Evolutionary conservation across 2,329 filamentous ascomycete genomes (phyloP).

Genomic region (Botrytis tulipae): DNA sequence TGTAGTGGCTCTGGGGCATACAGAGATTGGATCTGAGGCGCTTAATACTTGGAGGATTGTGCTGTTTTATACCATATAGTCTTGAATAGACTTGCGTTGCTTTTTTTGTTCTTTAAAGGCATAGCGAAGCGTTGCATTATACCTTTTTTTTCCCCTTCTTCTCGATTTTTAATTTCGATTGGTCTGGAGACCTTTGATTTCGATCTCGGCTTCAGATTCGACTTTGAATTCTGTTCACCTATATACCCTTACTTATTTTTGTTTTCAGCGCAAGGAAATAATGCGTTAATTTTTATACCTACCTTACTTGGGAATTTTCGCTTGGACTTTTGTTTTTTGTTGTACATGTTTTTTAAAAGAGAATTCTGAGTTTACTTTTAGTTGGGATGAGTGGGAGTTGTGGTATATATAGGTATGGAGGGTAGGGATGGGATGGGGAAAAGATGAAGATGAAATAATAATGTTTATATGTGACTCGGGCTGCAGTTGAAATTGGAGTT

Average conservation of each 20-base stretch:
- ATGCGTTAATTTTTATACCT: not conserved
- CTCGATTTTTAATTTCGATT: not conserved
- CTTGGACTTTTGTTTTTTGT: too few species aligned
- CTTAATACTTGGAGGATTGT: not conserved
- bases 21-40: not conserved
- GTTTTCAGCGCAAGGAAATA: not conserved
- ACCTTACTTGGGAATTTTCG: too few species aligned
- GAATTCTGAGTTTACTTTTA: too few species aligned
- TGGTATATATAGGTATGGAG: not conserved
- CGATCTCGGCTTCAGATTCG: not conserved
- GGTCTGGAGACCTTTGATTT: not conserved
- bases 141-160: not conserved
- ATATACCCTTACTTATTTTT: not conserved
- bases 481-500: not conserved
- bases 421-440: not conserved
- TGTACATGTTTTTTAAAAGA: too few species aligned
- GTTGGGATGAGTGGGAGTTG: not conserved
- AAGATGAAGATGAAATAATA: not conserved
- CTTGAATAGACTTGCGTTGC: constrained; percentile 7
- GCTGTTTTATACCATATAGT: not conserved
- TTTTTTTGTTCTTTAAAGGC: not conserved
- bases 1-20: constrained; percentile 29
- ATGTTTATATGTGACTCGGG: not conserved
- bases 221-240: not conserved
- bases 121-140: not conserved